Conservation (phyloP, 2,329 filamentous ascomycete genomes). For the Elsinoe perseae region DNA sequence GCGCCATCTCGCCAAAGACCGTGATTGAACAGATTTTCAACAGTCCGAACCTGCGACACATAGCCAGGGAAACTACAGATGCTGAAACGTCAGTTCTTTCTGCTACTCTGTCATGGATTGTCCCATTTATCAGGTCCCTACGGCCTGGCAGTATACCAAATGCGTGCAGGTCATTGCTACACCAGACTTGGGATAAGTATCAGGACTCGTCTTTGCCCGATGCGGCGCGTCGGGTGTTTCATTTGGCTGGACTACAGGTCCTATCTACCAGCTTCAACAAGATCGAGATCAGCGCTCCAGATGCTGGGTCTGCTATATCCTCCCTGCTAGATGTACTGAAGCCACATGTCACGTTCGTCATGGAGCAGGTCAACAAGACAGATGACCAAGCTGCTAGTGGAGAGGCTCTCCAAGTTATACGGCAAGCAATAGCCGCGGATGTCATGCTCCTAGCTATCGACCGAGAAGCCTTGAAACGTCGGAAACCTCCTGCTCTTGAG, state of each 20-base stretch:
- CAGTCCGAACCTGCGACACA: conserved; percentile 56
- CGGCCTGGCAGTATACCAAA: conserved; percentile 67
- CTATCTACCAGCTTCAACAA: conserved; percentile 32
- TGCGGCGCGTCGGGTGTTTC: conserved; percentile 54
- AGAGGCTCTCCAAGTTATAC: conserved; percentile 57
- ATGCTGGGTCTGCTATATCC: conserved; percentile 25
- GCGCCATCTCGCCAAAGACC: conserved; percentile 67
- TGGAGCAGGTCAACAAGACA: conserved; percentile 28
- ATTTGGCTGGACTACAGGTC: conserved; percentile 56
- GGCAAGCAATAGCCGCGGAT: conserved; percentile 61
- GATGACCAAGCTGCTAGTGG: neutral
- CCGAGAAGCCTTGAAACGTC: conserved; percentile 56
- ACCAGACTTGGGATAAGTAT: conserved; percentile 62
- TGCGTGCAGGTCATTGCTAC: conserved; percentile 69
- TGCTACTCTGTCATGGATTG: conserved; percentile 67
- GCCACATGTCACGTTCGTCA: conserved; percentile 44
- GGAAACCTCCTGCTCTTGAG: conserved; percentile 56
- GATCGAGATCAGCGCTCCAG: conserved; percentile 22
- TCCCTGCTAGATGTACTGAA: conserved; percentile 55
- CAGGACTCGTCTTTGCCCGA: conserved; percentile 50
- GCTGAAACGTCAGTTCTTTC: conserved; percentile 50
- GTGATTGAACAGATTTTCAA: conserved; percentile 79
- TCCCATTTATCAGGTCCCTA: conserved; percentile 69
- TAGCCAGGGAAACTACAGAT: conserved; percentile 47
- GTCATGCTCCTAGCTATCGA: conserved; percentile 62